phyloP scores from a whole-genome alignment of 2,329 filamentous ascomycete genomes.

The Cercospora beticola region DNA sequence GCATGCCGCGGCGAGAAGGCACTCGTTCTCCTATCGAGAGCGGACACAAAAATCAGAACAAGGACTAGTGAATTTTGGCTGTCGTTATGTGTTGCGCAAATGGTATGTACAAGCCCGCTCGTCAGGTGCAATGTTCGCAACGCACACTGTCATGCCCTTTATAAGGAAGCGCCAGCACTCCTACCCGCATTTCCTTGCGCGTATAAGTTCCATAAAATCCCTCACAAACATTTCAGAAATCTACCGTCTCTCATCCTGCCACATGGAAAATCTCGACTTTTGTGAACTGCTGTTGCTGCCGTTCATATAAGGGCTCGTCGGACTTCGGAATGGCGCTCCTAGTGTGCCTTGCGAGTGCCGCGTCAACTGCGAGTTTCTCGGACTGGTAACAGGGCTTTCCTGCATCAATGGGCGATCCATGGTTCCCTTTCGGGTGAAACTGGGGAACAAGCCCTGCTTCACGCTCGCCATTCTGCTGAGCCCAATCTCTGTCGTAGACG shows the following conservation, averaged over 20 bases:
- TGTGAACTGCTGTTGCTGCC: constrained; percentile 1
- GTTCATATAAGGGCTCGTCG: neutral
- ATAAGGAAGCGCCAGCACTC: neutral
- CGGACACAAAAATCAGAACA: neutral
- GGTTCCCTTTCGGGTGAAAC: neutral
- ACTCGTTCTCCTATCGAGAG: neutral
- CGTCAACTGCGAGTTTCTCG: constrained; percentile 8
- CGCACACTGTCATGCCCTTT: neutral
- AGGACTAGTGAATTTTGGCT: neutral
- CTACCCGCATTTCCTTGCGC: neutral
- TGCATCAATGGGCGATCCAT: constrained; percentile 6
- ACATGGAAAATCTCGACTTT: constrained; percentile 3
- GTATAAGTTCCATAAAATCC: neutral
- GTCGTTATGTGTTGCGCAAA: neutral
- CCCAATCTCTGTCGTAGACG: constrained; percentile 1
- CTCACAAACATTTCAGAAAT: neutral
- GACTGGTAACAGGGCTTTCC: constrained; percentile 2
- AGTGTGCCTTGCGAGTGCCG: neutral
- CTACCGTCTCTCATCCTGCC: constrained; percentile 4
- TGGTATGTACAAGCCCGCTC: constrained; percentile 6
- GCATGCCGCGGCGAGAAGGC: neutral
- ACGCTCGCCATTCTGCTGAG: constrained; percentile 15
- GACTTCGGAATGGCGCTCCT: neutral
- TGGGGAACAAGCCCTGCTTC: constrained; percentile 1
- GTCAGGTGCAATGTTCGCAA: neutral